Base-by-base conservation (phyloP, 495 filamentous ascomycete species). In the Xylaria scruposa region DNA sequence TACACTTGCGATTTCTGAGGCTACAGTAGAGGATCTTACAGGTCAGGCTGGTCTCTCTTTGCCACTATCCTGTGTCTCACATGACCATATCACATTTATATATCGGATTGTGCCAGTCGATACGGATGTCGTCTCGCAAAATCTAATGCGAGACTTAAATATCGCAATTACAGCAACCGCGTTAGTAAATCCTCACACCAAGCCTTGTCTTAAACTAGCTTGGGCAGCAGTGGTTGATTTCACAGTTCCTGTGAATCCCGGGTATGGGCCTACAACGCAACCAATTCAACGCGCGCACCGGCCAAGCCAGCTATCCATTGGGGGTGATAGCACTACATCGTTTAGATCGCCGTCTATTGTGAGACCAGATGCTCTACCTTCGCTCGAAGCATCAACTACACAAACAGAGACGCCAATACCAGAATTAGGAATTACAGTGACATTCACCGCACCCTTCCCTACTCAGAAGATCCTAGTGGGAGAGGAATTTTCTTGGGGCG, bases 191-290 rank as follows among this genome's bases (percentile, higher is more conserved):
- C 76, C 80, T 13, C 80, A 89, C 24, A 81, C 86, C 26, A 84
- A 85, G n/a, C 93, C 95, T 10, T 83, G 83, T 31, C 90, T 98
- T 63, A 80, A 83, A 49, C 94, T 97, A 88, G 84, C 89, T 49
- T 97, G 95, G 95, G 89, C 85, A 49, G 93, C 93, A 17, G 88
- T 88, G 44, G 87, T 97, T 47, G 94, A 97, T 77, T 97, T 97
- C 77, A 93, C 93, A 2, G 85, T 90, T 64, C 88, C 92, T 8
- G 81, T 86, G 61, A 88, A 88, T 74, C 83, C 87, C 8, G 81
- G 84, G 54, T 87, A 88, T 76, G 85, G 87, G 61, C 83, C 86
- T 66, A 80, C 81, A 21, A 80, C 78, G 44, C 78, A 84, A 81
- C 79, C 90, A 82, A 84, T 95, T 80, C 84, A 93, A 83, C 82